Evolutionary conservation across 225 moss, liverwort and hornwort genomes (phyloP).

Genomic region (Lunularia cruciata): DNA sequence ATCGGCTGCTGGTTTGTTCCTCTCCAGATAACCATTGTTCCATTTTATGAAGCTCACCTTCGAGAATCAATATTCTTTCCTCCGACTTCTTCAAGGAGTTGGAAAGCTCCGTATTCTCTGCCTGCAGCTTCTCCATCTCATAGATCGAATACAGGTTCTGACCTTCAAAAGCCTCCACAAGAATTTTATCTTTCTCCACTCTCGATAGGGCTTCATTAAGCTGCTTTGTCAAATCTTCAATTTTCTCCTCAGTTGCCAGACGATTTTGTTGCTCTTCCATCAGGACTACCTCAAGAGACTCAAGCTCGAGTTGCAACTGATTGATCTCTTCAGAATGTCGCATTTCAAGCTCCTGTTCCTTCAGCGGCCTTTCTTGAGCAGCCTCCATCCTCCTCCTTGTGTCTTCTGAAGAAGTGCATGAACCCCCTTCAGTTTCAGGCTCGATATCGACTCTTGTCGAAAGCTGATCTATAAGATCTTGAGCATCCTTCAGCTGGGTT

Average conservation of each 20-base stretch:
- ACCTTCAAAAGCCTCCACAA: slow-evolving; percentile 75
- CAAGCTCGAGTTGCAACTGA: slow-evolving; percentile 75
- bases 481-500: slow-evolving; percentile 63
- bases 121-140: slow-evolving; percentile 69
- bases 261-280: slow-evolving; percentile 67
- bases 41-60: slow-evolving; percentile 49
- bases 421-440: slow-evolving; percentile 16
- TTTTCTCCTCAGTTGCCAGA: slow-evolving; percentile 41
- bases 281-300: slow-evolving; percentile 67
- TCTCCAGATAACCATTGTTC: slow-evolving; percentile 41
- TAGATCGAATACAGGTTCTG: slow-evolving; percentile 67
- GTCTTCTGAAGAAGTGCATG: too few species aligned
- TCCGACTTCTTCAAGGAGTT: slow-evolving; percentile 61
- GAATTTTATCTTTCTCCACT: slow-evolving; percentile 50
- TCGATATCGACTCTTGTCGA: slow-evolving; percentile 30
- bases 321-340: slow-evolving; percentile 80
- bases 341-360: slow-evolving; percentile 78
- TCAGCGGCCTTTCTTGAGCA: slow-evolving; percentile 60
- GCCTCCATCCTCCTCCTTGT: slow-evolving; percentile 51
- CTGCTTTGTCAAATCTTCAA: slow-evolving; percentile 46
- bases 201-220: slow-evolving; percentile 49
- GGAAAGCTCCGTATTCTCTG: slow-evolving; percentile 52
- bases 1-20: slow-evolving; percentile 18
- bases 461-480: slow-evolving; percentile 54
- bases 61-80: slow-evolving; percentile 37